Percentiles rank a stretch among this genome's conserved stretches.
Evolutionary conservation across 2,329 filamentous ascomycete species (phyloP).

Genomic region (Beauveria varroae): DNA sequence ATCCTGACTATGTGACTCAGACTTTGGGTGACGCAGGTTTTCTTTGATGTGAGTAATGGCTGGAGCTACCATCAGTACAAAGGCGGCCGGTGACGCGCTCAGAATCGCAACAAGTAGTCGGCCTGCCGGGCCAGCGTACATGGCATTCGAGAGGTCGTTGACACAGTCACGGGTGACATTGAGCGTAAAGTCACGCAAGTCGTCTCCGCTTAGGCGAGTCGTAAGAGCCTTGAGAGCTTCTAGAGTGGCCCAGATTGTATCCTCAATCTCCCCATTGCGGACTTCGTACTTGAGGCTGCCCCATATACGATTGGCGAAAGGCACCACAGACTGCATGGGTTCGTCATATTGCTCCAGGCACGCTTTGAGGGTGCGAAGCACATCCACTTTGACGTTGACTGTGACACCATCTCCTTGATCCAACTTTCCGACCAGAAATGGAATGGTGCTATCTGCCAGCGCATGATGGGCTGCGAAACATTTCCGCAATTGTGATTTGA

Average conservation of each 20-base stretch:
- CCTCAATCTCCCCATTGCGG: slow-evolving; percentile 51
- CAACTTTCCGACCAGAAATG: slow-evolving; percentile 49
- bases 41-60: slow-evolving; percentile 42
- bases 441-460: slow-evolving; percentile 38
- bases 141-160: slow-evolving; percentile 44
- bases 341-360: slow-evolving; percentile 43
- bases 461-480: slow-evolving; percentile 47
- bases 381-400: slow-evolving; percentile 52
- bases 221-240: slow-evolving; percentile 45
- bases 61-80: slow-evolving; percentile 39
- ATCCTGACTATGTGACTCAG: slow-evolving; percentile 42
- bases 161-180: slow-evolving; percentile 45
- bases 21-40: slow-evolving; percentile 43
- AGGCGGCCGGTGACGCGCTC: slow-evolving; percentile 40
- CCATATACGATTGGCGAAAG: slow-evolving; percentile 47
- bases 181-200: slow-evolving; percentile 38
- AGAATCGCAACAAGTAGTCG: slow-evolving; percentile 44
- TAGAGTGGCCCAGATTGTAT: slow-evolving; percentile 48
- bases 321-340: slow-evolving; percentile 38
- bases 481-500: slow-evolving; percentile 44
- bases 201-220: slow-evolving; percentile 34
- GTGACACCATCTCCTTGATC: slow-evolving; percentile 53
- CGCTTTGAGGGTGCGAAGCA: slow-evolving; percentile 46
- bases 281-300: slow-evolving; percentile 56
- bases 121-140: slow-evolving; percentile 45